Evolutionary conservation across 768 basidiomycete species (phyloP).

Genomic region (Tylopilus cervinicoccineus): DNA sequence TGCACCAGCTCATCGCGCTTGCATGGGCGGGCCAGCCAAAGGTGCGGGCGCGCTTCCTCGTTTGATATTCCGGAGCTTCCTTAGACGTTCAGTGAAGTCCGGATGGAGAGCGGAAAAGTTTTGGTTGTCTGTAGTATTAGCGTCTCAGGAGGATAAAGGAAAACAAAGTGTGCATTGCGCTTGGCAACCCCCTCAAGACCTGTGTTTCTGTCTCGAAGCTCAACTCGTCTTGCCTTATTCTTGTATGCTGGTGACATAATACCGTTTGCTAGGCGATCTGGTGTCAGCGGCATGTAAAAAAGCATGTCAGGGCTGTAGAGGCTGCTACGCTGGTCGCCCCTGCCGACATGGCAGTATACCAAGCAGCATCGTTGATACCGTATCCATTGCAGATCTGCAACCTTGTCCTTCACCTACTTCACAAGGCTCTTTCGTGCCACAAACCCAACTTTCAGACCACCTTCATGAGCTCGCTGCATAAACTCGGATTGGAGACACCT

Average conservation of each 20-base stretch:
- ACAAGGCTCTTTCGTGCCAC: slow-evolving; percentile 85
- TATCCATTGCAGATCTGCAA: slow-evolving; percentile 25
- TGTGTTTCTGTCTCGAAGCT: slow-evolving; percentile 76
- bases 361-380: not conserved
- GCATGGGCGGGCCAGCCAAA: slow-evolving; percentile 36
- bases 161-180: slow-evolving; percentile 57
- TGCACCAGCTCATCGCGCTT: slow-evolving; percentile 69
- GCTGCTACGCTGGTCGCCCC: slow-evolving; percentile 7
- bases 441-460: slow-evolving; percentile 67
- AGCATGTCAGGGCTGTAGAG: slow-evolving; percentile 22
- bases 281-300: slow-evolving; percentile 12
- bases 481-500: slow-evolving; percentile 58
- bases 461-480: slow-evolving; percentile 78
- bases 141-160: not conserved
- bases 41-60: slow-evolving; percentile 44
- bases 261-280: slow-evolving; percentile 1
- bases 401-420: slow-evolving; percentile 75
- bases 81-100: slow-evolving; percentile 71
- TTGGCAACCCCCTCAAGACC: slow-evolving; percentile 83
- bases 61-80: slow-evolving; percentile 67
- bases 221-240: slow-evolving; percentile 71
- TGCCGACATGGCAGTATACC: slow-evolving; percentile 21
- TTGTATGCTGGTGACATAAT: slow-evolving; percentile 42
- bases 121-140: slow-evolving; percentile 34
- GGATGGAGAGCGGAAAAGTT: slow-evolving; percentile 73